These are phyloP conservation scores for Paratinospora sagittata DNA, from an alignment of 164 flowering plant genomes.

Conservation along the genomic window DNA sequence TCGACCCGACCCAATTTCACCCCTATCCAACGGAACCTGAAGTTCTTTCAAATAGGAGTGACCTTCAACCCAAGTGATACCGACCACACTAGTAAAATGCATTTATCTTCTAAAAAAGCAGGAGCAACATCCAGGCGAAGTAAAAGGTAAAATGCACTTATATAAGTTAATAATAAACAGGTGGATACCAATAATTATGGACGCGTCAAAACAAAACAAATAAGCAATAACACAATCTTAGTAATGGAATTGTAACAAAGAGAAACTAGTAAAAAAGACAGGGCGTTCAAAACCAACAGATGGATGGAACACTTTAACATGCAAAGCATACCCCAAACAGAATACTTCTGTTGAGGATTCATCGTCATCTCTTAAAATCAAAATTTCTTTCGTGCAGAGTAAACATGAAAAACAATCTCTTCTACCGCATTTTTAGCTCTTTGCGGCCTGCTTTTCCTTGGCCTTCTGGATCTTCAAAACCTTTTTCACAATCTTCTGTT, in stretches of 20 bases:
- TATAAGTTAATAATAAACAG: too few species aligned
- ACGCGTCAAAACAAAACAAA: neutral
- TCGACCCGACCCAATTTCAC: too few species aligned
- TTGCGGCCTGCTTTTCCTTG: slow-evolving; percentile 35
- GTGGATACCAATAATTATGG: too few species aligned
- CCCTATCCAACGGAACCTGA: too few species aligned
- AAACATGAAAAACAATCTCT: slow-evolving; percentile 11
- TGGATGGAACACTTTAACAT: neutral
- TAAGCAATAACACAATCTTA: neutral
- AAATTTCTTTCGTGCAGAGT: slow-evolving; percentile 11
- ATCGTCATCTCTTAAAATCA: slow-evolving; percentile 13
- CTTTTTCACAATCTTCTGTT: slow-evolving; percentile 50
- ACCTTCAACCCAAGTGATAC: too few species aligned
- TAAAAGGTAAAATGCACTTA: too few species aligned
- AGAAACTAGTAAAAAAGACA: neutral
- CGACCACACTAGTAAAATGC: too few species aligned
- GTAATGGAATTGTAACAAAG: neutral
- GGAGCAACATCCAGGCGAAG: too few species aligned
- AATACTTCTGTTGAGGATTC: neutral
- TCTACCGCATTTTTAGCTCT: slow-evolving; percentile 19
- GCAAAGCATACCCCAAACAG: neutral
- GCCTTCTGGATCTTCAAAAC: slow-evolving; percentile 46
- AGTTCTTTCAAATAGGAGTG: too few species aligned
- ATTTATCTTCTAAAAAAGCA: too few species aligned
- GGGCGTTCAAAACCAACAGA: neutral